Conservation (phyloP, 2,329 filamentous ascomycete genomes). For the Venturia oleaginea region DNA sequence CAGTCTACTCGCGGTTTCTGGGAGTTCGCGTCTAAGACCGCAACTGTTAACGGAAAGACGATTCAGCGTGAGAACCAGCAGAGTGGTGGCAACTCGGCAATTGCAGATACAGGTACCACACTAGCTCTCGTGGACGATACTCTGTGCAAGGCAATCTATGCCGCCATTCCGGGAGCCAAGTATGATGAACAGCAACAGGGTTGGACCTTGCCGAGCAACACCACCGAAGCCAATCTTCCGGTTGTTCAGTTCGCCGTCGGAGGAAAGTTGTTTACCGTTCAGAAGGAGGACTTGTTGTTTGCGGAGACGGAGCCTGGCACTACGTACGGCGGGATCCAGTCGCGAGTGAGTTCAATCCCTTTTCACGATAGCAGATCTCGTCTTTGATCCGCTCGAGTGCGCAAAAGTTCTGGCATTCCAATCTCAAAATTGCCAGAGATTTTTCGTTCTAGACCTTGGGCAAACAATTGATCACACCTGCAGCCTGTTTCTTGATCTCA, state of each 20-base stretch:
- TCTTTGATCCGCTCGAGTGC: neutral
- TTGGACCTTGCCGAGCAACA: slow-evolving; percentile 51
- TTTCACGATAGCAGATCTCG: neutral
- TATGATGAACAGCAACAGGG: slow-evolving; percentile 48
- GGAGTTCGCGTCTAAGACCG: slow-evolving; percentile 51
- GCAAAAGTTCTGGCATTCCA: no score
- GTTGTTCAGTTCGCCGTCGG: slow-evolving; percentile 56
- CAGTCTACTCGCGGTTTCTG: slow-evolving; percentile 55
- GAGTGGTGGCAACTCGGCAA: slow-evolving; percentile 47
- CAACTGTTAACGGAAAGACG: slow-evolving; percentile 48
- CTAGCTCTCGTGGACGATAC: slow-evolving; percentile 55
- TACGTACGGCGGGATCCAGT: slow-evolving; percentile 58
- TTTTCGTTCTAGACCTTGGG: slow-evolving; percentile 23
- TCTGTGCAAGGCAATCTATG: slow-evolving; percentile 54
- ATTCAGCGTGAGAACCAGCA: slow-evolving; percentile 34
- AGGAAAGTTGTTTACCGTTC: slow-evolving; percentile 49
- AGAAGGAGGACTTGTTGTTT: slow-evolving; percentile 55
- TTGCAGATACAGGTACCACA: slow-evolving; percentile 64
- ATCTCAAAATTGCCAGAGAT: no score
- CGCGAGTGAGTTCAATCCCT: slow-evolving; percentile 37
- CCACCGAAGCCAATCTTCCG: slow-evolving; percentile 46
- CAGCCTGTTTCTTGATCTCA: no score
- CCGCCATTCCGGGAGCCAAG: slow-evolving; percentile 50
- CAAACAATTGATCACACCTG: no score
- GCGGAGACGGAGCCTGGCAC: slow-evolving; percentile 45